phyloP scores from a whole-genome alignment of 225 moss, liverwort and hornwort genomes.

The Bryum argenteum region DNA sequence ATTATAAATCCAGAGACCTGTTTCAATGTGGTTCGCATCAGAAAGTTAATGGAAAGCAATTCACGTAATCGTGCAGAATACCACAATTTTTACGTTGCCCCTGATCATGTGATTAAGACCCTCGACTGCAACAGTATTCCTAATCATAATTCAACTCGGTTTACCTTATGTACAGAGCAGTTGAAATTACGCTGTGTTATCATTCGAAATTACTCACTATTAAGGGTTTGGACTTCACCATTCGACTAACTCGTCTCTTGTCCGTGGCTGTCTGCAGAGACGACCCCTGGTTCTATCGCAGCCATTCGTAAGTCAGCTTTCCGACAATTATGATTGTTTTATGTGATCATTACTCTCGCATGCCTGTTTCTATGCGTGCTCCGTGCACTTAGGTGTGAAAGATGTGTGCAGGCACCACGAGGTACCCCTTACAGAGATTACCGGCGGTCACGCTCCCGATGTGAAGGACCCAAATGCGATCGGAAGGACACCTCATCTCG shows the following conservation, averaged over 20 bases:
- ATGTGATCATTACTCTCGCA: neutral
- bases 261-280: conserved; percentile 57
- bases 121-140: neutral
- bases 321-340: neutral
- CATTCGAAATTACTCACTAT: neutral
- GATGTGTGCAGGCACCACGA: conserved; percentile 76
- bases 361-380: neutral
- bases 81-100: neutral
- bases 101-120: neutral
- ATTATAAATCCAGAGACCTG: neutral
- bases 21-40: neutral
- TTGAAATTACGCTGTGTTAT: neutral
- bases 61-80: neutral
- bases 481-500: conserved; percentile 33
- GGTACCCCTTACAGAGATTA: conserved; percentile 67
- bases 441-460: conserved; percentile 42
- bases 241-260: neutral
- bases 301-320: conserved; percentile 68
- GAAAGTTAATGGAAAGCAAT: neutral
- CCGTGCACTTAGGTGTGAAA: conserved; percentile 1
- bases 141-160: neutral
- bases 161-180: neutral
- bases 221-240: neutral
- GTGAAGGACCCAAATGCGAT: conserved; percentile 27
- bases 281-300: conserved; percentile 91